Evolutionary conservation across 176 grass and related monocot species (phyloP), one percentile per base, ranked within the genome.

Genomic region (Miscanthus lutarioriparius): DNA sequence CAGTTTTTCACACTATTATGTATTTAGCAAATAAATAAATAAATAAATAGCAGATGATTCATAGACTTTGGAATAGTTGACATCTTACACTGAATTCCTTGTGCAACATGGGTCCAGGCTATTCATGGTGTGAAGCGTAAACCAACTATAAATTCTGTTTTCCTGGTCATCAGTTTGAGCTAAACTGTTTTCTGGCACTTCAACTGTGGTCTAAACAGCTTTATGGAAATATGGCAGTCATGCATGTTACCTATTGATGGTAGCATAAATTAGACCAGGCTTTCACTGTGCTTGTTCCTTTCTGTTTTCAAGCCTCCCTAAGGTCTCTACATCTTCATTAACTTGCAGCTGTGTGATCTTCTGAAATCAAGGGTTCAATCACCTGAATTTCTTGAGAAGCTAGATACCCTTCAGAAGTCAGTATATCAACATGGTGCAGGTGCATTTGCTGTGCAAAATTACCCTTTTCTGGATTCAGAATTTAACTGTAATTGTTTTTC

Each of bases 361-460:
- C 91, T 99, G 22, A 92, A 96, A 85, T 94, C 93, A 2, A 99
- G 87, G 87, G 91, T 99, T 78, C 89, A 96, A 77, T 99, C 96
- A 22, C 88, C 93, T 72, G 90, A 96, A 15, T 99, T 99, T 88
- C 84, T 99, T 8, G 88, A 99, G 63, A 96, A 99, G 83, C 83
- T 99, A 43, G 96, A 87, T 54, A 89, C 45, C 79, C 90, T 96
- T 72, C 89, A 91, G 48, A 87, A 91, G 75, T 91, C 89, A 41
- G 85, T 87, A 63, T 87, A 92, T 76, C 87, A 91, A 76, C 22
- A 87, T 70, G 89, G 85, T 13, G 69, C 69, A 87, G 84, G 89
- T 87, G 75, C 23, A 26, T 69, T 75, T 79, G 43, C 27, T 13
- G 2, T 38, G 9, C 73, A 79, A 30, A 14, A 63, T 41, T 81